Base-by-base conservation (phyloP, 129 eudicot species). In the Artemisia tridentata region DNA sequence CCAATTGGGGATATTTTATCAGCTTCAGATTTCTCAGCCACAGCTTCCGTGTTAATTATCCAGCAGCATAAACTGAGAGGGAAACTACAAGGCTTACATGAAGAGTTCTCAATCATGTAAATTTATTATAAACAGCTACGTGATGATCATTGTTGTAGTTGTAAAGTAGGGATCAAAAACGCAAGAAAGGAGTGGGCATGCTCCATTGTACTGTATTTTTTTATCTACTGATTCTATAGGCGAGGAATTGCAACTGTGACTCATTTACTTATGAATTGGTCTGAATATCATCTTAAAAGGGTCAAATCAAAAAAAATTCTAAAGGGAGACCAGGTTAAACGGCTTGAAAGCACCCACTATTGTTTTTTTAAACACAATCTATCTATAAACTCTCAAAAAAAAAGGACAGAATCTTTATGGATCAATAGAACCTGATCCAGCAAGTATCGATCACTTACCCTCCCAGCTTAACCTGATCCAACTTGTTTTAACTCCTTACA, bases 1-100 rank as follows among this genome's bases (percentile, higher is more conserved):
- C 96, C 98, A 0, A 85, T 93, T 1, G 98, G 98, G 19, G 98
- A 93, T n/a, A 89, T 93, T 72, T 80, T 93, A 3, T 82, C 97
- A 0, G 86, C 95, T 69, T 81, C 97, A 0, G 91, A 87, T 68
- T 85, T 78, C 56, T 89, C 96, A 0, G 63, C 67, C 0, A 84
- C 88, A 2, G 85, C 96, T 7, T 93, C 98, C 1, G 96, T 93
- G 45, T 69, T 93, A 79, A 79, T 93, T 67, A 79, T 93, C 31
- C 98, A 93, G 31, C 98, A 89, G 49, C 96, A 93, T 72, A 86
- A 85, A 72, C 84, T 84, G 2, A 88, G 64, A 74, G 91, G 89
- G 7, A 89, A 84, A 47, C 79, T 86, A 8, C 89, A 83, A 49
- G 97, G 97, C 19, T 49, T 86, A 15, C 88, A 85, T 53, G 95